Evolutionary conservation across 2,329 filamentous ascomycete species (phyloP), one percentile per base, ranked within the genome.

Genomic region (Claviceps pusilla): DNA sequence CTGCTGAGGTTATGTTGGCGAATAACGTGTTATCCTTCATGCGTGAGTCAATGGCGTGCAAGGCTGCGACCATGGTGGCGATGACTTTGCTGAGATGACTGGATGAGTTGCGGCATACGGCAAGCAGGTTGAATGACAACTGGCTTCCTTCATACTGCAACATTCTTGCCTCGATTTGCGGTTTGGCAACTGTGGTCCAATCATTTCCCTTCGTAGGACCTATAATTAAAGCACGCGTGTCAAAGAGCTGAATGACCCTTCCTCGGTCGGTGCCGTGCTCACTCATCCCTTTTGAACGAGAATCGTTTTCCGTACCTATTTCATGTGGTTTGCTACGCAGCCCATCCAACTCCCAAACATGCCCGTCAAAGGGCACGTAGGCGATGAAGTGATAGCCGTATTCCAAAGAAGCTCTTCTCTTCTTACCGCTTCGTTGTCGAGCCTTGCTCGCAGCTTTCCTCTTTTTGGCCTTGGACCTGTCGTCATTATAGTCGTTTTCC

Each of bases 271-370:
- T 28, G 19, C n/a, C 29, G 7, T 37, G 45, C 19, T 7, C 7
- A 16, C 24, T 3, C 11, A 28, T 16, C 3, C 19, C 45, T 33
- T 33, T 33, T 33, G 24, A 24, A 24, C 24, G 24, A 24, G 24
- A 24, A 24, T 24, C 24, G 24, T 37, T 37, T 41, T n/a, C 14
- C 39, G 39, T 41, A 68, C 69, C 68, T 33, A 71, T 57, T 39
- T 62, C 64, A 41, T 58, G 76, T 3, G 89, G 91, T 58, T 83
- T 80, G 46, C 73, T 73, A 65, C 90, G 82, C 28, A 96, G 73
- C 4, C 91, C 91, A 67, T 97, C 91, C 5, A 97, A 80, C 65
- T 90, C 87, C 89, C 89, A 96, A 14, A 95, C 78, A 54, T 80
- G 73, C 2, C 80, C 83, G n/a, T 78, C 75, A 14, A 82, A 78